Conservation (phyloP, 805 yeast species). For the Wickerhamomyces alni region DNA sequence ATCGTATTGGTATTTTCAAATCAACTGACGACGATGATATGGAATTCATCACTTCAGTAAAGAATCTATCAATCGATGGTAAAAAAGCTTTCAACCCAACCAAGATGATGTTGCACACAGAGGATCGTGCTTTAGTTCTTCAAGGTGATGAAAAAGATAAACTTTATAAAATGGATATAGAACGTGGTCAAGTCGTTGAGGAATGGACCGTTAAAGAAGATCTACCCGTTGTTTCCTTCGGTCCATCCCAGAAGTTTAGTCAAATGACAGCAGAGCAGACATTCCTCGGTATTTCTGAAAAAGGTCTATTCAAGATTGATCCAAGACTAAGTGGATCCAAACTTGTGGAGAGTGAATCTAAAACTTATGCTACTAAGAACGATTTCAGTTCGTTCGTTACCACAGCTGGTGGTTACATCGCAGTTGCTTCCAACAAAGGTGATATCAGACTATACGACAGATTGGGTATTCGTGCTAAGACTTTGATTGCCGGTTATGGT, state of each 20-base stretch:
- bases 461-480: slow-evolving; percentile 71
- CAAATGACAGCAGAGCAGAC: slow-evolving; percentile 72
- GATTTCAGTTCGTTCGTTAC: slow-evolving; percentile 60
- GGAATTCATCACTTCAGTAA: slow-evolving; percentile 63
- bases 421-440: slow-evolving; percentile 72
- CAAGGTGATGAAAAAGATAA: slow-evolving; percentile 45
- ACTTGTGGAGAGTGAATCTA: slow-evolving; percentile 50
- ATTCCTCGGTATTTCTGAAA: slow-evolving; percentile 60
- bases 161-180: slow-evolving; percentile 72
- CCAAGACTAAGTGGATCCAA: slow-evolving; percentile 63
- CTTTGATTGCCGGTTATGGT: slow-evolving; percentile 77
- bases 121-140: slow-evolving; percentile 63
- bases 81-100: slow-evolving; percentile 43
- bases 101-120: slow-evolving; percentile 70
- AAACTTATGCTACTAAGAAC: slow-evolving; percentile 48
- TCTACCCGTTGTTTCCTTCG: slow-evolving; percentile 48
- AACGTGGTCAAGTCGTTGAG: slow-evolving; percentile 76
- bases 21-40: slow-evolving; percentile 42
- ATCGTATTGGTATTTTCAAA: slow-evolving; percentile 75
- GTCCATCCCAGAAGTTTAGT: slow-evolving; percentile 68
- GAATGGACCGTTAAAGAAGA: slow-evolving; percentile 63
- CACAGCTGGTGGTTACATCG: slow-evolving; percentile 67
- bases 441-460: slow-evolving; percentile 69
- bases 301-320: slow-evolving; percentile 69
- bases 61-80: slow-evolving; percentile 48